phyloP scores from a whole-genome alignment of 176 grass and related monocot species.

The Carex parvula region DNA sequence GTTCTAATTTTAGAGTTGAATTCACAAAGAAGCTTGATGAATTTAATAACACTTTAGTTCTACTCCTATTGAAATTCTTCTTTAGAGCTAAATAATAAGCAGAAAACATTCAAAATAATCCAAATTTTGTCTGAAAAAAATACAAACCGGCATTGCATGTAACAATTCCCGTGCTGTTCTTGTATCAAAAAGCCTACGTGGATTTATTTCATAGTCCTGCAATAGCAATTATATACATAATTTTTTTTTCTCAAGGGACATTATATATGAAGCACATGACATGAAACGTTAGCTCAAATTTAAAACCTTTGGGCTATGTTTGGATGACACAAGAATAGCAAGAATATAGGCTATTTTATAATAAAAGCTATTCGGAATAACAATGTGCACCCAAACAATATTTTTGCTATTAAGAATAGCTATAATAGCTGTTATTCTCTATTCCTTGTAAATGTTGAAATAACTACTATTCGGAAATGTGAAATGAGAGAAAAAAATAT shows the following conservation, averaged over 20 bases:
- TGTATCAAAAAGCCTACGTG: conserved; percentile 39
- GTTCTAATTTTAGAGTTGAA: too few relatives aligned
- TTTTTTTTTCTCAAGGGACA: not conserved
- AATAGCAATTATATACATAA: not conserved
- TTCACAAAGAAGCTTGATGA: too few relatives aligned
- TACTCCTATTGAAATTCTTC: not conserved
- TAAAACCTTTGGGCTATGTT: not conserved
- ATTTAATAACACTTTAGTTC: too few relatives aligned
- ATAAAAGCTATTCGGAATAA: too few relatives aligned
- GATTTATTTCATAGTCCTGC: conserved; percentile 41
- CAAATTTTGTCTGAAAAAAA: not conserved
- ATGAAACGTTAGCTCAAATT: not conserved
- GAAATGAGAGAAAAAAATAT: too few relatives aligned
- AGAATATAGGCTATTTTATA: too few relatives aligned
- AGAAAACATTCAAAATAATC: not conserved
- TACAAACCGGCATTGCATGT: conserved; percentile 41
- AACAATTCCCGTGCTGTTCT: conserved; percentile 32
- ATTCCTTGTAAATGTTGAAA: too few relatives aligned
- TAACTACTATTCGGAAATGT: too few relatives aligned
- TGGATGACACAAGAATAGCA: too few relatives aligned
- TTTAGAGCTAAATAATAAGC: conserved; percentile 8
- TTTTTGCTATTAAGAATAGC: too few relatives aligned
- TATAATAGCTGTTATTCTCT: too few relatives aligned
- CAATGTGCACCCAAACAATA: too few relatives aligned
- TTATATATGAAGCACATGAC: not conserved